phyloP scores from a whole-genome alignment of 306 rosid species.

The Acacia confusa region DNA sequence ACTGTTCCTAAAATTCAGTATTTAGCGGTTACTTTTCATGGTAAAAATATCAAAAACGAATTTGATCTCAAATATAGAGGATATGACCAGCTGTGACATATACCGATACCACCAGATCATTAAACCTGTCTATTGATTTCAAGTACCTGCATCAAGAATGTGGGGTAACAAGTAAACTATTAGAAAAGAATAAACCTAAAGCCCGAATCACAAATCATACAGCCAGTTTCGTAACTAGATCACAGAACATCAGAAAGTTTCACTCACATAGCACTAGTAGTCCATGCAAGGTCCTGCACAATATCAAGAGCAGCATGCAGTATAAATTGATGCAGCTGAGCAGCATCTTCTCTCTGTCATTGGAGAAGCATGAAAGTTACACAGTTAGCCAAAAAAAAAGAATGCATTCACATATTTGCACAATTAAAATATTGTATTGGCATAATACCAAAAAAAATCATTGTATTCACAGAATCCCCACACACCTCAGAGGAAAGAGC shows the following conservation, averaged over 20 bases:
- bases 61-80: constrained; percentile 44
- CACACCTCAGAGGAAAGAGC: neutral
- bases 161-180: constrained; percentile 6
- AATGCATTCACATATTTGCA: neutral
- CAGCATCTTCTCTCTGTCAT: constrained; percentile 92
- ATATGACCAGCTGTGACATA: constrained; percentile 99
- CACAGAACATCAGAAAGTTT: neutral
- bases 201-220: neutral
- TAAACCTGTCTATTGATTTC: constrained; percentile 91
- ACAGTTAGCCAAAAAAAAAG: neutral
- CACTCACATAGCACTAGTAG: constrained; percentile 94
- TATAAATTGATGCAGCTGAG: constrained; percentile 95
- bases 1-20: constrained; percentile 9
- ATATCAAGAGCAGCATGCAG: constrained; percentile 93
- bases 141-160: constrained; percentile 72
- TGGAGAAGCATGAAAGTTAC: constrained; percentile 23
- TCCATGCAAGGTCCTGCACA: constrained; percentile 99
- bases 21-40: constrained; percentile 4
- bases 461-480: neutral
- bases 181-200: constrained; percentile 16
- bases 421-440: neutral
- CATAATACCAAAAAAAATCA: neutral
- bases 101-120: constrained; percentile 86
- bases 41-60: constrained; percentile 13
- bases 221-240: neutral